Conservation (phyloP, 805 yeast genomes). For the Yarrowia deformans region DNA sequence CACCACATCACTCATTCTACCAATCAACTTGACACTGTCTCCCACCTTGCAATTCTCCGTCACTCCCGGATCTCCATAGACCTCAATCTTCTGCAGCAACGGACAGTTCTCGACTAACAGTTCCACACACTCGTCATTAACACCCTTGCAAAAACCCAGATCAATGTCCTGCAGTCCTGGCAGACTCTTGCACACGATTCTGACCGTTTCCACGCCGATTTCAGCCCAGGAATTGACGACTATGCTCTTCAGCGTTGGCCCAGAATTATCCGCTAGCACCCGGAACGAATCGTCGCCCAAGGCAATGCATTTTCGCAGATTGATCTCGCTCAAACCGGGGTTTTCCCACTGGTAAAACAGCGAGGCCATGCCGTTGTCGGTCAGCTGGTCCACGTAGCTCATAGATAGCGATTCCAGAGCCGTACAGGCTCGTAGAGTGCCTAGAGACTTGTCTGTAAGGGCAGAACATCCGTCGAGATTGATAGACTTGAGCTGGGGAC, state of each 20-base stretch:
- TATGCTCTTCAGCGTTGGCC: slow-evolving; percentile 69
- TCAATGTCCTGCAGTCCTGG: slow-evolving; percentile 75
- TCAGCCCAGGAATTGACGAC: slow-evolving; percentile 75
- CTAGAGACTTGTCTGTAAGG: slow-evolving; percentile 68
- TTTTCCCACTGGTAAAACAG: slow-evolving; percentile 64
- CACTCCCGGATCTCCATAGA: slow-evolving; percentile 63
- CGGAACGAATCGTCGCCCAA: slow-evolving; percentile 69
- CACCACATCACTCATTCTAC: slow-evolving; percentile 68
- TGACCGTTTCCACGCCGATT: slow-evolving; percentile 55
- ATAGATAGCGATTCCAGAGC: slow-evolving; percentile 70
- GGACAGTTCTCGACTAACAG: slow-evolving; percentile 65
- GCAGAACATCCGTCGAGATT: slow-evolving; percentile 75
- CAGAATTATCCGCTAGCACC: slow-evolving; percentile 68
- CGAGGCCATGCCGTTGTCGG: slow-evolving; percentile 68
- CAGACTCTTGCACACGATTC: slow-evolving; percentile 49
- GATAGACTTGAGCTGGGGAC: slow-evolving; percentile 64
- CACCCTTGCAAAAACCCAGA: slow-evolving; percentile 77
- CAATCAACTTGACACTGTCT: slow-evolving; percentile 67
- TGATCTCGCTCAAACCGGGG: slow-evolving; percentile 65
- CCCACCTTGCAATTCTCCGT: slow-evolving; percentile 51
- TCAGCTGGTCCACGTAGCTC: slow-evolving; percentile 64
- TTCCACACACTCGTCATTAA: slow-evolving; percentile 73
- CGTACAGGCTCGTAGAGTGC: slow-evolving; percentile 60
- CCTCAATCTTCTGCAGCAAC: slow-evolving; percentile 71
- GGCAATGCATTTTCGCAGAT: slow-evolving; percentile 69